Evolutionary conservation across 352 stramenopile species (phyloP), one percentile per base, ranked within the genome.

Genomic region (Pythium grandisporangium): DNA sequence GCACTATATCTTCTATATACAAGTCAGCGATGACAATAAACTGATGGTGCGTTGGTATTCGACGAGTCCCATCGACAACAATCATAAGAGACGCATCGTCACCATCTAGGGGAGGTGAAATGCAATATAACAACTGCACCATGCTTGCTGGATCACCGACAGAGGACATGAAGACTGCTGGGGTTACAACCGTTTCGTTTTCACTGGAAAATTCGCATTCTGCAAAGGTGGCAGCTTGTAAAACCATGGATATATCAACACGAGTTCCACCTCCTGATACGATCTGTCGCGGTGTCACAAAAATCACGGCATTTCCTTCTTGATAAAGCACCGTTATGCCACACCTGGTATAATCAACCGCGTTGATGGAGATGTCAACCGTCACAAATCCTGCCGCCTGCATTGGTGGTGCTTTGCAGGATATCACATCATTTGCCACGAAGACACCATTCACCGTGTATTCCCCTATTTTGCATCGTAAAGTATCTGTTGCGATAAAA

Each of bases 301-400:
- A 29, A 14, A 36, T 32, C 5, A 56, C 36, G 22, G 20, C 39
- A 24, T 13, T 29, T 13, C n/a, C 23, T 16, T 58, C 51, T 24
- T 58, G 26, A 23, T 46, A 58, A 10, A 42, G 45, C 8, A 58
- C 8, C 1, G 21, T 19, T 2, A 32, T 22, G 12, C 7, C 37
- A 26, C 43, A 45, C 6, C 12, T 25, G n/a, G 26, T 46, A 20
- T 53, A 58, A 20, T 53, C 39, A 6, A 42, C 38, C 12, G 38
- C 51, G 34, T 58, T 52, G 12, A 48, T 20, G 19, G 51, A 53
- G 11, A 58, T 23, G 2, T 58, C 51, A 8, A 53, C 38, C 11
- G 17, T 38, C 5, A 32, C 43, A 22, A 46, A 58, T 24, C 50
- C 50, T 23, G 34, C 24, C 6, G n/a, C n/a, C n/a, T 46, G 23